Evolutionary conservation across 2,329 filamentous ascomycete species (phyloP).

Genomic region (Coniochaeta ligniaria): DNA sequence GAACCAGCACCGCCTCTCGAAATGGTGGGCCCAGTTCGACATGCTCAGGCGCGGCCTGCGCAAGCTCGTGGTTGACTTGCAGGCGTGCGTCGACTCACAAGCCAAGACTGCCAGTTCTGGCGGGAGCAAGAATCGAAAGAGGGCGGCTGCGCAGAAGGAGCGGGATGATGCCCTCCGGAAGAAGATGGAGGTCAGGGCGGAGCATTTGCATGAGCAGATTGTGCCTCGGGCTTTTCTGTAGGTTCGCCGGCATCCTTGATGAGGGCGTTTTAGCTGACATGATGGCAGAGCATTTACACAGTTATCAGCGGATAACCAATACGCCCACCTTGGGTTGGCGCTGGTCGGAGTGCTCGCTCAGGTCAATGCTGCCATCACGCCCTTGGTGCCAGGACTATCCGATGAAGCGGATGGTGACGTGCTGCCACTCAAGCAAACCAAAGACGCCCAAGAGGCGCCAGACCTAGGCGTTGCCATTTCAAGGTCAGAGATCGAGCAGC

Average conservation of each 20-base stretch:
- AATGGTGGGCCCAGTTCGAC: conserved; percentile 73
- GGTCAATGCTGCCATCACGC: conserved; percentile 37
- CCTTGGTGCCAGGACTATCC: conserved; percentile 15
- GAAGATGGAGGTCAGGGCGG: conserved; percentile 18
- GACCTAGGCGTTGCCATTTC: neutral
- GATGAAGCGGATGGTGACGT: neutral
- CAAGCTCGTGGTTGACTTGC: conserved; percentile 38
- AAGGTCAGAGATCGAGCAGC: neutral
- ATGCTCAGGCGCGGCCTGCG: conserved; percentile 61
- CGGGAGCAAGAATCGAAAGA: conserved; percentile 10
- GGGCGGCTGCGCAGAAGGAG: neutral
- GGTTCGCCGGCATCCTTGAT: conserved; percentile 13
- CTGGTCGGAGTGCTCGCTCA: conserved; percentile 59
- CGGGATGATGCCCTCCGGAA: conserved; percentile 2
- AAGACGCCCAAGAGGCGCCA: conserved; percentile 3
- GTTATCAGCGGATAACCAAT: conserved; percentile 64
- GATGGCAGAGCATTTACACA: conserved; percentile 55
- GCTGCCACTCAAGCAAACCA: neutral
- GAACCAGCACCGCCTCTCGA: conserved; percentile 77
- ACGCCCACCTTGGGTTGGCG: conserved; percentile 63
- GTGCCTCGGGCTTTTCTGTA: conserved; percentile 37
- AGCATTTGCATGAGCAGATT: conserved; percentile 31
- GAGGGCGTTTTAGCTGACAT: neutral
- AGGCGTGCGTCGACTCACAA: conserved; percentile 13
- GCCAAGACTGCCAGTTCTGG: conserved; percentile 21